A percentile compares a stretch with the other conserved stretches of the same genome.
Conservation (phyloP, 2,329 filamentous ascomycete genomes). For the Fragosphaeria purpurea region DNA sequence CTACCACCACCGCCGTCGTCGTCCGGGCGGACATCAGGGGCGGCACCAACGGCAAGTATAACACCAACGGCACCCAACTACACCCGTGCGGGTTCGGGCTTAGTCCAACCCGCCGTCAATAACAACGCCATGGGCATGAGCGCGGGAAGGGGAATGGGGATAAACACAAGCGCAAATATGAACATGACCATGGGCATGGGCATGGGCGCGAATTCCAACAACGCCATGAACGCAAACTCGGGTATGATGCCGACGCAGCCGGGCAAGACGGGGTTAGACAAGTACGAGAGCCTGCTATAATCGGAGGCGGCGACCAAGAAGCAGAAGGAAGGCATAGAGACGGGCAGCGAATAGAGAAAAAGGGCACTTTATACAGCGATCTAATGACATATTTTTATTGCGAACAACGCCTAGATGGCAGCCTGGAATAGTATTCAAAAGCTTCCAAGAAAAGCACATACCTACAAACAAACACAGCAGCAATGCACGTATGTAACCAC, state of each 20-base stretch:
- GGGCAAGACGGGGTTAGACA: conserved; percentile 48
- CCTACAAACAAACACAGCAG: too few species aligned
- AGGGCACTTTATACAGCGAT: too few species aligned
- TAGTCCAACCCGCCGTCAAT: conserved; percentile 8
- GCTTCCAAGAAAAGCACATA: too few species aligned
- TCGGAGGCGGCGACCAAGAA: neutral
- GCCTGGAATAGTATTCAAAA: too few species aligned
- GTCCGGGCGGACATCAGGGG: neutral
- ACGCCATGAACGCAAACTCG: neutral
- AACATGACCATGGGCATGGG: conserved; percentile 15
- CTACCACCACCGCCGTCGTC: conserved; percentile 33
- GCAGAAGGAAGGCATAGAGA: too few species aligned
- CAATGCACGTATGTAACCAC: conserved; percentile 18
- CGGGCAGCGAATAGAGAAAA: too few species aligned
- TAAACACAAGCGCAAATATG: conserved; percentile 6
- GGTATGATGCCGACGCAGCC: conserved; percentile 21
- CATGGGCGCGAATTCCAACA: conserved; percentile 16
- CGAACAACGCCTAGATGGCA: too few species aligned
- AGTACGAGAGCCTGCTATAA: conserved; percentile 57
- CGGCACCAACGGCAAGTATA: conserved; percentile 11
- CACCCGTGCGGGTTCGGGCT: conserved; percentile 3
- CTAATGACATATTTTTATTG: too few species aligned
- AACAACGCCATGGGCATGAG: conserved; percentile 15
- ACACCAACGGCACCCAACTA: conserved; percentile 7
- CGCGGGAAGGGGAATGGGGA: conserved; percentile 7